Evolutionary conservation across 2,329 filamentous ascomycete genomes (phyloP).

Genomic region (Aspergillus tubingensis): DNA sequence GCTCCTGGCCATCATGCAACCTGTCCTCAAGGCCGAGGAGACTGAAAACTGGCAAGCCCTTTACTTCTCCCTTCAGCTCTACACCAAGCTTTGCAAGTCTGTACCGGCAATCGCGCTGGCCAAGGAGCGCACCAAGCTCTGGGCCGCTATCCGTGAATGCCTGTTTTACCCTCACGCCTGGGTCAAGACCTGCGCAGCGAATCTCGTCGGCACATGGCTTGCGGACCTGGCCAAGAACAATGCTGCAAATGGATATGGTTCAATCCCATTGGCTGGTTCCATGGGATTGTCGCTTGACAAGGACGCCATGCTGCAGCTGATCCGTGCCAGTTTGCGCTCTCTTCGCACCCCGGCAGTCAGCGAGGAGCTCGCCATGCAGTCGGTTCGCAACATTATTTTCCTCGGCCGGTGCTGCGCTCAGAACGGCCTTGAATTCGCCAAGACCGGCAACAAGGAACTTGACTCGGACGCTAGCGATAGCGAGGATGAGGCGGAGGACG

Average conservation of each 20-base stretch:
- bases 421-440: slow-evolving; percentile 53
- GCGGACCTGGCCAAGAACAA: slow-evolving; percentile 72
- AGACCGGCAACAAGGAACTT: slow-evolving; percentile 45
- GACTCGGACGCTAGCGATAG: slow-evolving; percentile 40
- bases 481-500: slow-evolving; percentile 48
- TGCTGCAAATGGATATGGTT: slow-evolving; percentile 54
- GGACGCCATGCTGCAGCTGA: slow-evolving; percentile 63
- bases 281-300: slow-evolving; percentile 68
- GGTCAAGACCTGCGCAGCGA: slow-evolving; percentile 76
- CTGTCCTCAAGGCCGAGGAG: slow-evolving; percentile 51
- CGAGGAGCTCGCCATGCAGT: slow-evolving; percentile 75
- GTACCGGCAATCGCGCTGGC: slow-evolving; percentile 67
- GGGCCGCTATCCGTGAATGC: slow-evolving; percentile 68
- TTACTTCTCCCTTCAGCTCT: slow-evolving; percentile 70
- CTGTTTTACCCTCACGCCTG: slow-evolving; percentile 71
- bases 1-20: slow-evolving; percentile 58
- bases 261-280: slow-evolving; percentile 67
- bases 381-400: slow-evolving; percentile 79
- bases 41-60: slow-evolving; percentile 68
- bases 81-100: slow-evolving; percentile 67
- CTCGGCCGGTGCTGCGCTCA: slow-evolving; percentile 67
- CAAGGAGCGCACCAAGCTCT: slow-evolving; percentile 63
- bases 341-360: slow-evolving; percentile 67
- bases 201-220: slow-evolving; percentile 74
- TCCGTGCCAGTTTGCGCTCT: slow-evolving; percentile 58